Evolutionary conservation across 148 eudicot genomes (phyloP), one percentile per base, ranked within the genome.

Genomic region (Persicaria maculosa): DNA sequence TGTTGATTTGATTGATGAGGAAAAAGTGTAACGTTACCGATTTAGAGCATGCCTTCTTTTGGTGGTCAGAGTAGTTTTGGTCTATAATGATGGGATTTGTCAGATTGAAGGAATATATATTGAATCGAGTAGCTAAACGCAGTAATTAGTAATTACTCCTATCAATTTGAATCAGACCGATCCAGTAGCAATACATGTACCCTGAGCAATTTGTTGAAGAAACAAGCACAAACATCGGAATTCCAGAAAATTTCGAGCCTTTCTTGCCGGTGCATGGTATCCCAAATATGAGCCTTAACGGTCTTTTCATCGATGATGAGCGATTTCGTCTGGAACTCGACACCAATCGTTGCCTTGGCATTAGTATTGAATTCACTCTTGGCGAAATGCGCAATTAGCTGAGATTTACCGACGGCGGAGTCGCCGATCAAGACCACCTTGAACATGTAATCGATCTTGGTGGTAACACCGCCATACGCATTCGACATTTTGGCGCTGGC

Each of bases 241-340:
- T 67, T 67, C 2, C 6, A 31, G 11, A 25, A 5, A n/a, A 44
- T 73, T 76, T 44, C 79, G 72, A 73, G 59, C 57, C 46, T 50
- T 44, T 72, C 61, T 22, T 31, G 65, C 65, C 50, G 15, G 61
- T 44, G n/a, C n/a, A n/a, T n/a, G 77, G 86, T 84, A 55, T 84
- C 86, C 86, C 86, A 84, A 76, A 84, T 84, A 68, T 84, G 86
- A 3, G 86, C 84, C 84, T 84, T 84, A 4, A 80, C 78, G 5
- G 77, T 84, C 68, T 81, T 84, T 20, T 80, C 46, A 78, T 84
- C 84, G 7, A 84, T 74, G 9, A 71, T 48, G 31, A 84, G 77
- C 47, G 86, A 81, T 48, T 84, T 84, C 10, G 86, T 84, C 58
- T 84, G 86, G 52, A 84, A 84, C 52, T 83, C 86, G 44, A 83